A percentile compares a stretch with the other conserved stretches of the same genome.
phyloP scores from a whole-genome alignment of 192 early-diverging fungal genomes.

The Backusella liffmaniae region DNA sequence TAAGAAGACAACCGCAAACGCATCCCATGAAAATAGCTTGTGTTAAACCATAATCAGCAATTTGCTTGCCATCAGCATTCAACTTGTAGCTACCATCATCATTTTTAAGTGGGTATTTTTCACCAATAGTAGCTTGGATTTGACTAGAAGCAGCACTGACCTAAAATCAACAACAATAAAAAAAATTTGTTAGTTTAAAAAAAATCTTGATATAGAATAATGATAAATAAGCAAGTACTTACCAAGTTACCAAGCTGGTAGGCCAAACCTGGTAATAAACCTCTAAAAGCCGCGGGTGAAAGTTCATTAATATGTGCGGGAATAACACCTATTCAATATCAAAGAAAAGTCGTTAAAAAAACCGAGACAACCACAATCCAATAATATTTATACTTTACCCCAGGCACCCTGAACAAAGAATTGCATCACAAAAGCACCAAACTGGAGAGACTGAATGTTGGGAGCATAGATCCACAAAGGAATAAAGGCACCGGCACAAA shows the following conservation, averaged over 20 bases:
- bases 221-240: constrained; percentile 31
- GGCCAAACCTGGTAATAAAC: constrained; percentile 67
- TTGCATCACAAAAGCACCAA: constrained; percentile 50
- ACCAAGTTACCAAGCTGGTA: constrained; percentile 79
- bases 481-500: constrained; percentile 61
- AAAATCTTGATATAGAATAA: constrained; percentile 11
- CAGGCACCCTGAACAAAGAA: constrained; percentile 60
- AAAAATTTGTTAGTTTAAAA: not conserved
- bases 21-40: constrained; percentile 62
- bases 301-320: constrained; percentile 71
- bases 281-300: constrained; percentile 63
- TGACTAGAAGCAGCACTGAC: constrained; percentile 40
- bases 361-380: not conserved
- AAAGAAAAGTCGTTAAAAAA: not conserved
- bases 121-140: constrained; percentile 46
- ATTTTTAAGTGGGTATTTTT: constrained; percentile 23
- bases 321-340: constrained; percentile 59
- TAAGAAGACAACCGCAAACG: constrained; percentile 24
- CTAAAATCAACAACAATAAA: not conserved
- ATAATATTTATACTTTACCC: constrained; percentile 25
- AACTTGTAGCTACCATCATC: constrained; percentile 8
- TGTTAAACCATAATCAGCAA: constrained; percentile 51
- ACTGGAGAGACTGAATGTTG: constrained; percentile 26
- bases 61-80: constrained; percentile 16
- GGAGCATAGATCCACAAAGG: constrained; percentile 63